A percentile compares a stretch with the other conserved stretches of the same genome.
These are phyloP conservation scores for Camelina sativa DNA, from an alignment of 345 rosid species.

Conservation along the genomic window DNA sequence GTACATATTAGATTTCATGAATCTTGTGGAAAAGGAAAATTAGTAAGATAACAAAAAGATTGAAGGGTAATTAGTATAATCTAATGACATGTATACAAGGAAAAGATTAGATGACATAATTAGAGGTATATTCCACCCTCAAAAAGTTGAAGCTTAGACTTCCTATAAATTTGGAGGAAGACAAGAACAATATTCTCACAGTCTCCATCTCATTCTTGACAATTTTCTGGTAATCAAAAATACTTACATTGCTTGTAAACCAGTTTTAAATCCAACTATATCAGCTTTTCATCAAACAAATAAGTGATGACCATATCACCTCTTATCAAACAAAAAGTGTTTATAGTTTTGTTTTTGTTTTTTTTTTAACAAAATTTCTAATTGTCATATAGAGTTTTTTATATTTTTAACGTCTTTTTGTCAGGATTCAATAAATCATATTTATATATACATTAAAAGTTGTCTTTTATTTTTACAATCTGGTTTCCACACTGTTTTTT, in stretches of 20 bases:
- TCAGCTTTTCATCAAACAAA: not conserved
- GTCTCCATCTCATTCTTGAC: not conserved
- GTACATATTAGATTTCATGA: constrained; percentile 1
- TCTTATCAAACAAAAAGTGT: not conserved
- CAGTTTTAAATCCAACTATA: not conserved
- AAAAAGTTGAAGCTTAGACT: constrained; percentile 1
- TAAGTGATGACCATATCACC: not conserved
- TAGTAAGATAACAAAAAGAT: not conserved
- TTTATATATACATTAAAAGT: no score
- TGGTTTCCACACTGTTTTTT: not conserved
- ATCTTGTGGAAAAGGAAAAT: not conserved
- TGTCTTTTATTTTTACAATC: not conserved
- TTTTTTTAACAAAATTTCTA: not conserved
- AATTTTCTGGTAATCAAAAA: not conserved
- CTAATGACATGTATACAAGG: not conserved
- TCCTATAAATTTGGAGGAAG: constrained; percentile 29
- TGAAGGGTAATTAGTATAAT: not conserved
- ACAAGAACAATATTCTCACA: constrained; percentile 4
- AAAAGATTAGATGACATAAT: not conserved
- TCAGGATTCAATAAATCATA: not conserved
- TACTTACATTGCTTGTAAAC: not conserved
- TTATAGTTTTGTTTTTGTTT: not conserved
- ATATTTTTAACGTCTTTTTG: no score
- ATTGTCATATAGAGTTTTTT: not conserved
- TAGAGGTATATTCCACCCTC: not conserved